phyloP scores from a whole-genome alignment of 805 yeast species.

The Wickerhamiella hasegawae region DNA sequence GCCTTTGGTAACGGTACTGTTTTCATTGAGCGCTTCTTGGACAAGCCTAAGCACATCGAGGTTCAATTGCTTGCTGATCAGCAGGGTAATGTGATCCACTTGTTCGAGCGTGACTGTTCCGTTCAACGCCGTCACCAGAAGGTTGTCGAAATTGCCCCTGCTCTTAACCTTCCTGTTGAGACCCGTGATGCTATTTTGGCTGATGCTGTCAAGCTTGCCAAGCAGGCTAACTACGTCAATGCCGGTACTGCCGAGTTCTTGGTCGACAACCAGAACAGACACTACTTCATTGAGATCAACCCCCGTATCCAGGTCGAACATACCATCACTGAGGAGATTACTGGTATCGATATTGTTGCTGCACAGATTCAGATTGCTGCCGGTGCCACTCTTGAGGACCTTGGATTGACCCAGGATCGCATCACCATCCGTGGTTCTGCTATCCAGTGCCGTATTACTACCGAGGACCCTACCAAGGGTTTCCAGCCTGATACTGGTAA shows the following conservation, averaged over 20 bases:
- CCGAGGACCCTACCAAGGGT: constrained; percentile 92
- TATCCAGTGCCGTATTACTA: constrained; percentile 96
- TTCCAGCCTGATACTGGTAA: constrained; percentile 99
- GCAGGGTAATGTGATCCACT: constrained; percentile 86
- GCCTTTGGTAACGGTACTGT: constrained; percentile 99
- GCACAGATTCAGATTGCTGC: constrained; percentile 99
- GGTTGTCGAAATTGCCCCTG: constrained; percentile 97
- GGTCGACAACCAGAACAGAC: constrained; percentile 85
- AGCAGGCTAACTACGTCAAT: constrained; percentile 75
- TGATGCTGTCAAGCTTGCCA: constrained; percentile 89
- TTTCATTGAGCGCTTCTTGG: constrained; percentile 88
- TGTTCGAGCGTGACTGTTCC: constrained; percentile 97
- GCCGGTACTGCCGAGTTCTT: constrained; percentile 98
- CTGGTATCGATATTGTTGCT: constrained; percentile 94
- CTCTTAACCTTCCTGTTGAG: constrained; percentile 64
- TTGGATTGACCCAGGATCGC: constrained; percentile 86
- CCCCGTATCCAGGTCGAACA: constrained; percentile 98
- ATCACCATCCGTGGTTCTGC: constrained; percentile 96
- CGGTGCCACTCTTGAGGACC: constrained; percentile 83
- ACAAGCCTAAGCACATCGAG: constrained; percentile 94
- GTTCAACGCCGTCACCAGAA: constrained; percentile 99
- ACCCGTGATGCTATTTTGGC: constrained; percentile 85
- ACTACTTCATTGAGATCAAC: constrained; percentile 93
- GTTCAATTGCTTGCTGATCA: constrained; percentile 89
- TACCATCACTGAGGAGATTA: constrained; percentile 96